phyloP scores from a whole-genome alignment of 139 green algal species.

The Volvox reticuliferus region DNA sequence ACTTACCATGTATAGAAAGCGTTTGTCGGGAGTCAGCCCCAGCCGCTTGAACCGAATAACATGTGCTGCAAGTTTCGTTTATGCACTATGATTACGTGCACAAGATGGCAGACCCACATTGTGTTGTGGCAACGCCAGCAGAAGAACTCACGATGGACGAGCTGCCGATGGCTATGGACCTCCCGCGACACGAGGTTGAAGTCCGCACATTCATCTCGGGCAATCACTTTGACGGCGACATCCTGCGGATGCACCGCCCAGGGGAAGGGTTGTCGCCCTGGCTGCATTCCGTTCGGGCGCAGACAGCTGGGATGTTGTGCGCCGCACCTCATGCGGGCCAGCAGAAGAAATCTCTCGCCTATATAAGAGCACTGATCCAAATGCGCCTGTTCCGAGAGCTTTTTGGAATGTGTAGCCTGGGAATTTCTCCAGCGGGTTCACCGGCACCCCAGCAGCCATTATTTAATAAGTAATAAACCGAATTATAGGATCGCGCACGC shows the following conservation, averaged over 20 bases:
- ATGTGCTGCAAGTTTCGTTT: constrained; percentile 71
- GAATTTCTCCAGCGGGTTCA: background rate
- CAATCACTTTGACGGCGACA: constrained; percentile 38
- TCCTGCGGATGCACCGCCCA: background rate
- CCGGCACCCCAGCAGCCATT: background rate
- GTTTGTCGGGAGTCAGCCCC: constrained; percentile 25
- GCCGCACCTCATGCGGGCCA: background rate
- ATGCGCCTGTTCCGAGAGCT: constrained; percentile 35
- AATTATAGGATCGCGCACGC: background rate
- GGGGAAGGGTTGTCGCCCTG: background rate
- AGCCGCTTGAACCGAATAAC: constrained; percentile 65
- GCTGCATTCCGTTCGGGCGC: background rate
- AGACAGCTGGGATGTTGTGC: background rate
- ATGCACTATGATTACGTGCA: background rate
- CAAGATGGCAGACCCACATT: too few relatives aligned
- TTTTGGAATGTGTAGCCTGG: constrained; percentile 11
- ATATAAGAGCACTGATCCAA: constrained; percentile 36
- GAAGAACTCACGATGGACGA: constrained; percentile 27
- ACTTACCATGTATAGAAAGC: constrained; percentile 37
- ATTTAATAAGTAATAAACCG: background rate
- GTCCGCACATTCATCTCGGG: constrained; percentile 28
- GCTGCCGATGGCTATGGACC: constrained; percentile 38
- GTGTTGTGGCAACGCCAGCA: background rate
- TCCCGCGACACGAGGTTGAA: constrained; percentile 41
- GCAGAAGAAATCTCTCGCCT: background rate